Evolutionary conservation across 176 grass and related monocot species (phyloP).

Genomic region (Triticum urartu): DNA sequence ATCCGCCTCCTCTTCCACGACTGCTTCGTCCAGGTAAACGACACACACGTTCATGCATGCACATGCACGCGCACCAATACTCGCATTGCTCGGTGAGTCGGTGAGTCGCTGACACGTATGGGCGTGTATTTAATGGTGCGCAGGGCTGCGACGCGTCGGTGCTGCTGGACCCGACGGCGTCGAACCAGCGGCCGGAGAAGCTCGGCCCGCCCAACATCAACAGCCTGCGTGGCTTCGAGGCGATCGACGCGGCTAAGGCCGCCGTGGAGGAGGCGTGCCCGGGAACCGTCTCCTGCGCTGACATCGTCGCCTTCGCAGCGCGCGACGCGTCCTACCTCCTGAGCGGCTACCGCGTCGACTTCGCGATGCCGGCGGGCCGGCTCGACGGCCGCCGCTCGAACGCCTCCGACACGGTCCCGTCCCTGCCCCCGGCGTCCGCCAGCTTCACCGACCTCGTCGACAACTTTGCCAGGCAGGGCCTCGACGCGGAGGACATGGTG

Average conservation of each 20-base stretch:
- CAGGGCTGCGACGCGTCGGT: constrained; percentile 49
- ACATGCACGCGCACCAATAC: neutral
- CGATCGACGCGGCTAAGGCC: constrained; percentile 39
- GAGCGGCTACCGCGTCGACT: constrained; percentile 5
- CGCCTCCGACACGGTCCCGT: neutral
- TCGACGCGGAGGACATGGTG: constrained; percentile 45
- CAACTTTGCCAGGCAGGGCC: constrained; percentile 15
- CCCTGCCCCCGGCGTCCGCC: constrained; percentile 6
- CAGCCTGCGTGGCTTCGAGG: constrained; percentile 42
- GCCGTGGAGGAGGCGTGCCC: constrained; percentile 27
- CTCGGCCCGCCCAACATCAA: constrained; percentile 5
- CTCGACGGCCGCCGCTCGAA: constrained; percentile 35
- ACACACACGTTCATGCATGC: no score
- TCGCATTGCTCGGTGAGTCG: neutral
- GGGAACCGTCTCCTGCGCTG: constrained; percentile 52
- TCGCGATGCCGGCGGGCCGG: constrained; percentile 34
- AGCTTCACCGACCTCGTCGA: constrained; percentile 8
- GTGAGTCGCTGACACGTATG: neutral
- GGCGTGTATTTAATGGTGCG: neutral
- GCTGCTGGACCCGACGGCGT: constrained; percentile 29
- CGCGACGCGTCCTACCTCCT: constrained; percentile 45
- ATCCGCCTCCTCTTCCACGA: constrained; percentile 52
- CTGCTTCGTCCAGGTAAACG: constrained; percentile 43
- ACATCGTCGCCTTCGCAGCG: constrained; percentile 56
- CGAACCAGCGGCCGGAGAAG: constrained; percentile 41